Conservation (phyloP, 129 eudicot species). For the Helianthus annuus region HanXRQr2.0-SUNRISE NC_035436.2:33995767-33996266, state of each 20-base stretch:
- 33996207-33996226: too few species aligned
- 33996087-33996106: background rate
- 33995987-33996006: constrained; percentile 91
- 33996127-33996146: too few species aligned
- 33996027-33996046: background rate
- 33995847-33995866: constrained; percentile 91
- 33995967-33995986: constrained; percentile 84
- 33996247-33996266: too few species aligned
- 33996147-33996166: too few species aligned
- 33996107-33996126: background rate
- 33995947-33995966: constrained; percentile 82
- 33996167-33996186: too few species aligned
- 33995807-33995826: constrained; percentile 72
- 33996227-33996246: too few species aligned
- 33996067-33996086: background rate
- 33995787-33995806: constrained; percentile 59
- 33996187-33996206: too few species aligned
- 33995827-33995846: constrained; percentile 83
- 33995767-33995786: background rate
- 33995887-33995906: constrained; percentile 74
- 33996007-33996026: constrained; percentile 58
- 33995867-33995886: constrained; percentile 93
- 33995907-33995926: constrained; percentile 75
- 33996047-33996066: background rate
- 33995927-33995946: constrained; percentile 88